phyloP scores from a whole-genome alignment of 129 eudicot genomes.

The sunflower (Helianthus annuus) region HanXRQr2.0-SUNRISE NC_035445.2:72660721-72661220 shows the following conservation, averaged over 20 bases:
- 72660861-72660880: slow-evolving; percentile 79
- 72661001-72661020: slow-evolving; percentile 76
- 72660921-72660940: slow-evolving; percentile 90
- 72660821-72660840: slow-evolving; percentile 85
- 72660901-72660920: slow-evolving; percentile 88
- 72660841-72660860: slow-evolving; percentile 77
- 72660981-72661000: slow-evolving; percentile 36
- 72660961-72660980: slow-evolving; percentile 47
- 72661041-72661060: slow-evolving; percentile 56
- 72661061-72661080: slow-evolving; percentile 21
- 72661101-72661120: slow-evolving; percentile 87
- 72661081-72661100: slow-evolving; percentile 67
- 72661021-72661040: slow-evolving; percentile 69
- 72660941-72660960: slow-evolving; percentile 97
- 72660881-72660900: slow-evolving; percentile 80
- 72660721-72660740: slow-evolving; percentile 76
- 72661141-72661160: slow-evolving; percentile 82
- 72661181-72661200: slow-evolving; percentile 65
- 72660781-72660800: slow-evolving; percentile 73
- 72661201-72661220: slow-evolving; percentile 60
- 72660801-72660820: slow-evolving; percentile 71
- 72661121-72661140: slow-evolving; percentile 74
- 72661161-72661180: slow-evolving; percentile 90
- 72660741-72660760: slow-evolving; percentile 49
- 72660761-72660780: slow-evolving; percentile 96